phyloP scores from a whole-genome alignment of 148 eudicot species.

The Camellia granthamiana region DNA sequence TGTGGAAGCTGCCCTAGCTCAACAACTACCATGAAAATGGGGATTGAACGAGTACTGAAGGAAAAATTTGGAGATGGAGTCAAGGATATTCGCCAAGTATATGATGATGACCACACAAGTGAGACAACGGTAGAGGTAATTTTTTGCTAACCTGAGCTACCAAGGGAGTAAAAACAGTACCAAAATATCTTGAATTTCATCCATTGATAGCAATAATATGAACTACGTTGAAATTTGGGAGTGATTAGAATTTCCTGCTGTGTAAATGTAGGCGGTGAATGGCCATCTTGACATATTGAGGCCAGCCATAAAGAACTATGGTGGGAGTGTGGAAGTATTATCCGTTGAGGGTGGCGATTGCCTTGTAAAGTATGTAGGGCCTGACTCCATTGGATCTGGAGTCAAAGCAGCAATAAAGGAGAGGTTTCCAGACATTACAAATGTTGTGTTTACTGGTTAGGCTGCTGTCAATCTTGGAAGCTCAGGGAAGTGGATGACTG shows the following conservation, averaged over 20 bases:
- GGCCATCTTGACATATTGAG: slow-evolving; percentile 79
- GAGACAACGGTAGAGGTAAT: slow-evolving; percentile 78
- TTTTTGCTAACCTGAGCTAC: not conserved
- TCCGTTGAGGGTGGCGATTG: slow-evolving; percentile 69
- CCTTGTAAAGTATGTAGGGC: slow-evolving; percentile 70
- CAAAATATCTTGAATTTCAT: not conserved
- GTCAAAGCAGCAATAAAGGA: slow-evolving; percentile 93
- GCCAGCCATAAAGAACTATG: slow-evolving; percentile 87
- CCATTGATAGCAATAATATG: not conserved
- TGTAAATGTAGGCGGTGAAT: slow-evolving; percentile 56
- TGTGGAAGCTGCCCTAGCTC: slow-evolving; percentile 96
- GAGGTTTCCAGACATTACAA: slow-evolving; percentile 69
- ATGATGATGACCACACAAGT: slow-evolving; percentile 48
- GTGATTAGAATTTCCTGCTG: slow-evolving; percentile 1
- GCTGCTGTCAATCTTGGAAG: slow-evolving; percentile 6
- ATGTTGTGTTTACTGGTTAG: slow-evolving; percentile 67
- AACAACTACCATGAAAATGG: slow-evolving; percentile 93
- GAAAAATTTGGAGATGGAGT: slow-evolving; percentile 90
- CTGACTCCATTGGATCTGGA: slow-evolving; percentile 93
- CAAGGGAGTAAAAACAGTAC: not conserved
- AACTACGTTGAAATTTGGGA: not conserved
- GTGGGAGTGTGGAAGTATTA: slow-evolving; percentile 79
- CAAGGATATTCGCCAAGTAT: slow-evolving; percentile 73
- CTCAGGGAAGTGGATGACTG: not conserved
- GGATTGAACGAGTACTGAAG: slow-evolving; percentile 79